These are phyloP conservation scores for Silene conica DNA, from an alignment of 148 eudicot species.

Conservation along the genomic window DNA sequence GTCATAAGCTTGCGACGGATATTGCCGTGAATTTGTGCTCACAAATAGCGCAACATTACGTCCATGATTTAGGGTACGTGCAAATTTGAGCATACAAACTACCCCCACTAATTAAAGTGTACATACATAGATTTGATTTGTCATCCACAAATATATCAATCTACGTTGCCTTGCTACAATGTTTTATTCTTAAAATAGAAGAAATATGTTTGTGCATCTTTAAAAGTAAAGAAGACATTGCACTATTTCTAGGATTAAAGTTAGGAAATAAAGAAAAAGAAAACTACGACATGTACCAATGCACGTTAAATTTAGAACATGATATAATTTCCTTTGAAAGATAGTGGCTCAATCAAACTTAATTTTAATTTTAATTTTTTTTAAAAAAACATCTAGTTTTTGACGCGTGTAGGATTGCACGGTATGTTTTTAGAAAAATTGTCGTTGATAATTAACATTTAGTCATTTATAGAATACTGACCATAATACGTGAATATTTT, in stretches of 20 bases:
- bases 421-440: no score
- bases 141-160: not conserved
- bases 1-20: no score
- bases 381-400: no score
- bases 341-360: not conserved
- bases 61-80: not conserved
- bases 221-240: not conserved
- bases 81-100: constrained; percentile 1
- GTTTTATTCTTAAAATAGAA: not conserved
- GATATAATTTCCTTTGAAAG: not conserved
- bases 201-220: not conserved
- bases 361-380: not conserved
- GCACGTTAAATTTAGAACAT: not conserved
- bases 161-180: not conserved
- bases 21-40: no score
- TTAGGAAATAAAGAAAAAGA: not conserved
- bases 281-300: not conserved
- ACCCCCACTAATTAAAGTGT: not conserved
- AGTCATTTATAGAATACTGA: no score
- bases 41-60: no score
- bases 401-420: no score
- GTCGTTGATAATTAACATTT: no score
- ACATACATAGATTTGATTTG: not conserved
- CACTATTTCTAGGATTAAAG: not conserved
- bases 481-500: no score